Conservation (phyloP, 768 basidiomycete genomes). For the Leccinum boreale region DNA sequence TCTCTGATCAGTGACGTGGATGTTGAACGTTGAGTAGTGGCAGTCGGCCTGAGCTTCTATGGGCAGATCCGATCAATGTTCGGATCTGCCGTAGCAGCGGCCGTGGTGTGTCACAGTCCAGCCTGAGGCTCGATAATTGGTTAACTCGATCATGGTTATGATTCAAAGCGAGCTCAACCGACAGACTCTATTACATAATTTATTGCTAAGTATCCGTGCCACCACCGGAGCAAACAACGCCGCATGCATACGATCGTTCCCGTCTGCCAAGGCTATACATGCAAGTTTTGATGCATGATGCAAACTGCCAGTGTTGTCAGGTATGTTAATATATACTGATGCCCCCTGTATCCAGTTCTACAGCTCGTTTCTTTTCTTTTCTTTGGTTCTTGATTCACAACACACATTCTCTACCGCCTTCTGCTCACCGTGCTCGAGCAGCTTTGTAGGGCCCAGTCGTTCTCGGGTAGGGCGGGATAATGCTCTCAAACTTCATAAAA, state of each 20-base stretch:
- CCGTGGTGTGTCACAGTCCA: background rate
- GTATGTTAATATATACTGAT: slow-evolving; percentile 15
- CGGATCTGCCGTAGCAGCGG: background rate
- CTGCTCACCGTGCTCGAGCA: background rate
- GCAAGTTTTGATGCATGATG: slow-evolving; percentile 24
- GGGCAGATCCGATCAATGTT: background rate
- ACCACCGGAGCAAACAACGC: too few species aligned
- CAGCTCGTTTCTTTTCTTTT: background rate
- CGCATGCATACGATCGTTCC: background rate
- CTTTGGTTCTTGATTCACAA: background rate
- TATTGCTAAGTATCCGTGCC: background rate
- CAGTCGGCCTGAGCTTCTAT: background rate
- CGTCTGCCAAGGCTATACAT: slow-evolving; percentile 12
- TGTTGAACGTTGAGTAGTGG: background rate
- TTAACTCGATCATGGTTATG: background rate
- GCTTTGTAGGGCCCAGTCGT: background rate
- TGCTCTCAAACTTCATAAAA: slow-evolving; percentile 31
- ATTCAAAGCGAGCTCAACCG: background rate
- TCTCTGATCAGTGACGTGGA: background rate
- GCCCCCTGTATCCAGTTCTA: background rate
- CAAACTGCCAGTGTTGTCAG: slow-evolving; percentile 19
- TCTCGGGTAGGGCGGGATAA: background rate
- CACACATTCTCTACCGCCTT: background rate
- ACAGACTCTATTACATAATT: background rate
- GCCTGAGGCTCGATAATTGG: background rate